phyloP scores from a whole-genome alignment of 257 asterid species.

The Capsicum pubescens region DNA sequence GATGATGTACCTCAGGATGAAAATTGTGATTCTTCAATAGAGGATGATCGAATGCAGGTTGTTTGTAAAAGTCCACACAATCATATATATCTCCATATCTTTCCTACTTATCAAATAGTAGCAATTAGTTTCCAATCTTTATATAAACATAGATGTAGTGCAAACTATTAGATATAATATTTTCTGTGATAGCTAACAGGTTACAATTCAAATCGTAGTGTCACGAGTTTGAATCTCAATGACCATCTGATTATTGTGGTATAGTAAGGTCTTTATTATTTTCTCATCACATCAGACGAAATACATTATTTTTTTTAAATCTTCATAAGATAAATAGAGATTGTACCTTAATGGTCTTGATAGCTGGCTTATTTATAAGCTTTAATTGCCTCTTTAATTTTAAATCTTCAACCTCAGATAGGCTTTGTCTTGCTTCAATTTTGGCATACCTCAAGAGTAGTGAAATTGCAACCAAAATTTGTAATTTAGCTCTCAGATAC shows the following conservation, averaged over 20 bases:
- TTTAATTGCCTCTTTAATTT: background rate
- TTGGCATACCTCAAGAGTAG: background rate
- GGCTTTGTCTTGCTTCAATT: background rate
- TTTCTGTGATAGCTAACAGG: background rate
- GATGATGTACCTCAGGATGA: background rate
- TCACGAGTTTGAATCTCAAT: background rate
- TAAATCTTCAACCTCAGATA: background rate
- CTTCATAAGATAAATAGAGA: background rate
- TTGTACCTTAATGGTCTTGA: background rate
- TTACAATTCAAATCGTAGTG: too few species aligned
- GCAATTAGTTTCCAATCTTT: background rate
- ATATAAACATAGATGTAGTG: background rate
- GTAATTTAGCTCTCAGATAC: background rate
- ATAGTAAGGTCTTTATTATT: too few species aligned
- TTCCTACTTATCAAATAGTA: background rate
- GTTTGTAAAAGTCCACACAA: background rate
- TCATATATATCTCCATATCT: background rate
- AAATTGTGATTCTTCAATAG: background rate
- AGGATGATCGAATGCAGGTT: background rate
- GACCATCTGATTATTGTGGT: background rate
- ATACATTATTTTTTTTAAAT: too few species aligned
- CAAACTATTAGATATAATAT: background rate
- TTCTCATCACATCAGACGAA: too few species aligned
- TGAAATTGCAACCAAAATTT: background rate
- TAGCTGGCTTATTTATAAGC: background rate